Evolutionary conservation across 31 red algal species (phyloP).

Genomic region (Porphyra umbilicalis): DNA sequence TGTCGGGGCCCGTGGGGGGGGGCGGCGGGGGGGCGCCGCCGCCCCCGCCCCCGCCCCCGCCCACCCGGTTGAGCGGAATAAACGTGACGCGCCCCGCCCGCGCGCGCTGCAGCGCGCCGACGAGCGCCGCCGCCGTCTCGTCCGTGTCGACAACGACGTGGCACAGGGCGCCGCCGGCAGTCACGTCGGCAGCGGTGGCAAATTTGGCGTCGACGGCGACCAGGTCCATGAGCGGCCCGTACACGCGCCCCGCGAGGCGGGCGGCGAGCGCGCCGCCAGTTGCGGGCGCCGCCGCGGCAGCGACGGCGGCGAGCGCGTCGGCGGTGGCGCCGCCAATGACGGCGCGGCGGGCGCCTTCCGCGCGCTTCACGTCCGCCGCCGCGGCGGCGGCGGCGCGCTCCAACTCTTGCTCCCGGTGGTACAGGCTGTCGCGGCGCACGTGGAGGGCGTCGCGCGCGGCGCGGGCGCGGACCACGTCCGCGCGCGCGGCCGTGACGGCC

Average conservation of each 20-base stretch:
- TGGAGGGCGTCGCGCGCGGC: constrained; percentile 51
- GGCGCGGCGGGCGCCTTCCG: constrained; percentile 56
- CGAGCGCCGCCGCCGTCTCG: constrained; percentile 73
- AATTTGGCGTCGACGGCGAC: constrained; percentile 82
- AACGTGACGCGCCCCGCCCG: constrained; percentile 92
- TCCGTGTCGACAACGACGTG: constrained; percentile 89
- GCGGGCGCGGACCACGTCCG: neutral
- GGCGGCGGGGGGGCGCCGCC: constrained; percentile 3
- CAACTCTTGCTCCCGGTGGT: constrained; percentile 63
- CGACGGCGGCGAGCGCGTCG: constrained; percentile 38
- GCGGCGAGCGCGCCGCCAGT: neutral
- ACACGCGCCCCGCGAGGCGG: constrained; percentile 38
- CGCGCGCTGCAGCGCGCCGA: constrained; percentile 37
- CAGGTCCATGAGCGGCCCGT: constrained; percentile 78
- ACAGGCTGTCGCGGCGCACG: constrained; percentile 44
- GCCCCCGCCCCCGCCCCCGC: neutral
- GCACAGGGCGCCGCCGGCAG: constrained; percentile 52
- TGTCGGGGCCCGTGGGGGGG: constrained; percentile 47
- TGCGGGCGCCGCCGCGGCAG: neutral
- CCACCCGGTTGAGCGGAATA: constrained; percentile 83
- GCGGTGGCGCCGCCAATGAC: constrained; percentile 44
- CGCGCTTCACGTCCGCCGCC: constrained; percentile 32
- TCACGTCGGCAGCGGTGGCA: constrained; percentile 70
- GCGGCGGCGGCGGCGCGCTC: constrained; percentile 34
- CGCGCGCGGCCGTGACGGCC: neutral